Conservation (phyloP, 1,284 basidiomycete genomes). For the Tylopilus sp. region DNA sequence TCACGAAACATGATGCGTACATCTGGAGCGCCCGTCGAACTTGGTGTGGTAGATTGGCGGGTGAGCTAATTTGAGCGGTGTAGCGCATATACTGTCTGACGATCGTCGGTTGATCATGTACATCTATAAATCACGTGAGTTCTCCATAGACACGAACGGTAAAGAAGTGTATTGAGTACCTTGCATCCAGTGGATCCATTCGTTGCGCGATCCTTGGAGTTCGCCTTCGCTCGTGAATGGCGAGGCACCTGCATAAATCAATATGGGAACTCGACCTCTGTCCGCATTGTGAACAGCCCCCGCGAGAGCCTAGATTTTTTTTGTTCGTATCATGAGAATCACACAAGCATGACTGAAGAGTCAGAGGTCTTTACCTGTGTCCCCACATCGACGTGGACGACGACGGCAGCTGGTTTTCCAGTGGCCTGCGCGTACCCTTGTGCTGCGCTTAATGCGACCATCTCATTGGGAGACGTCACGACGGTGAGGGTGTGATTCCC, state of each 20-base stretch:
- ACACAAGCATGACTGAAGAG: neutral
- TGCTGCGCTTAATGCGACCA: slow-evolving; percentile 78
- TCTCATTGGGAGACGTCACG: slow-evolving; percentile 79
- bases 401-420: slow-evolving; percentile 74
- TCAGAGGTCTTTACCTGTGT: slow-evolving; percentile 61
- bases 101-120: slow-evolving; percentile 75
- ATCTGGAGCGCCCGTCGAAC: slow-evolving; percentile 72
- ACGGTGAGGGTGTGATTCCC: slow-evolving; percentile 59
- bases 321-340: neutral
- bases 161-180: slow-evolving; percentile 47
- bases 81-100: slow-evolving; percentile 80
- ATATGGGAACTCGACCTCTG: slow-evolving; percentile 67
- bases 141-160: too few species aligned
- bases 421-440: slow-evolving; percentile 77
- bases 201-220: slow-evolving; percentile 72
- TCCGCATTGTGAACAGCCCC: slow-evolving; percentile 81
- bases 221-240: slow-evolving; percentile 68
- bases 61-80: slow-evolving; percentile 67
- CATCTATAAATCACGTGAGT: slow-evolving; percentile 53
- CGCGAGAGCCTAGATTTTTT: slow-evolving; percentile 61
- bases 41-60: slow-evolving; percentile 59
- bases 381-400: slow-evolving; percentile 80
- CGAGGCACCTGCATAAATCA: slow-evolving; percentile 78
- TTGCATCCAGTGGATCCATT: slow-evolving; percentile 81
- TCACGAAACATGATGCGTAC: slow-evolving; percentile 42